phyloP scores from a whole-genome alignment of 2,329 filamentous ascomycete species.

The Fusarium floridanum region DNA sequence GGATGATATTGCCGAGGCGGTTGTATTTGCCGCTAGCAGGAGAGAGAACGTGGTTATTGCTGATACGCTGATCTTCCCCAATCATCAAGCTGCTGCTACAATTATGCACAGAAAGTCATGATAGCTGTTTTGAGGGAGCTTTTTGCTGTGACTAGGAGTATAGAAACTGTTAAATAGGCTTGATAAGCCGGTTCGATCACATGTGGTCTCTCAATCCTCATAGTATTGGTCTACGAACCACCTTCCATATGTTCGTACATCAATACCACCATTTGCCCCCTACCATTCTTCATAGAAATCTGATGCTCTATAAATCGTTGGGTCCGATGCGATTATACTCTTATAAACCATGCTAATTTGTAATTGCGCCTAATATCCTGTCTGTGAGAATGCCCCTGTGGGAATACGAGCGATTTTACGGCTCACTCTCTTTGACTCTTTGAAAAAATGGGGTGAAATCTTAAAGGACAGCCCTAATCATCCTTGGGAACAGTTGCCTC shows the following conservation, averaged over 20 bases:
- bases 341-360: not conserved
- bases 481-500: not conserved
- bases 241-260: not conserved
- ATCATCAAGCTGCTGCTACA: conserved; percentile 72
- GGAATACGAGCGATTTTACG: not conserved
- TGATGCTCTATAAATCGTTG: not conserved
- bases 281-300: not conserved
- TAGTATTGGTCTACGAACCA: not conserved
- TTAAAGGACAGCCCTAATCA: no score
- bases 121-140: not conserved
- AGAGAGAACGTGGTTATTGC: conserved; percentile 92
- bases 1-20: conserved; percentile 89
- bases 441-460: not conserved
- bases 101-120: conserved; percentile 48
- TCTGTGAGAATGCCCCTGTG: not conserved
- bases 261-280: not conserved
- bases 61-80: conserved; percentile 88
- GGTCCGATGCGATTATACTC: not conserved
- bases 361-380: not conserved
- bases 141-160: not conserved
- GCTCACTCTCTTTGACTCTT: not conserved
- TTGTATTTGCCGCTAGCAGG: conserved; percentile 86
- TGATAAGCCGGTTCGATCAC: not conserved
- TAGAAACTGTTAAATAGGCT: not conserved
- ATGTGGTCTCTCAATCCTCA: not conserved